Evolutionary conservation across 192 early-diverging fungal genomes (phyloP), one percentile per base, ranked within the genome.

Genomic region (Spizellomyces sp.): DNA sequence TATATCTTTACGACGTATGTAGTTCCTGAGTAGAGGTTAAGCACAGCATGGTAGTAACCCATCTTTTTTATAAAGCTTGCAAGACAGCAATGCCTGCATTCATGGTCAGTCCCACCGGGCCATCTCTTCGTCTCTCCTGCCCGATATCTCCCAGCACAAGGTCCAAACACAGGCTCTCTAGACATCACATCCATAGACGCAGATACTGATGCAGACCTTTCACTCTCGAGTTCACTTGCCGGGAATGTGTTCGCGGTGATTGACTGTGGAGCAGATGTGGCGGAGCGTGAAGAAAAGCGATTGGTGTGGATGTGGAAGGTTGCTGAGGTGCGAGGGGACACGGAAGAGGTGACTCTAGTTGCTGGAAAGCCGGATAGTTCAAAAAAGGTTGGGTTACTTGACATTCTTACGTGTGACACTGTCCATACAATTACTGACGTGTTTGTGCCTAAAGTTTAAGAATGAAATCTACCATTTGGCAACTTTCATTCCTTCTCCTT

Each of bases 1-100:
- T 71, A 5, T 71, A 71, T 45, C 62, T 71, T 7, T 71, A 71
- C 70, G 70, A 71, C 48, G 69, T 70, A 47, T 22, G 69, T 36
- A 36, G 27, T 70, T 46, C 36, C 59, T 27, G 36, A 61, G n/a
- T n/a, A 36, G 27, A 36, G n/a, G 27, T 36, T 3, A 36, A 36
- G 27, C 27, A 36, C 27, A 36, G 27, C 17, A 14, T 17, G 59
- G 27, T 41, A 22, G 12, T 7, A 27, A 58, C 27, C 41, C n/a
- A 43, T 61, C 47, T 19, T 22, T 45, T 42, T 43, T 45, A 27
- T 3, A 6, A 2, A 70, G 61, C 70, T 71, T 17, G 47, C 46
- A 71, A 17, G 50, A 64, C 60, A 71, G 48, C 70, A 71, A 64
- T 64, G 48, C 22, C 70, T 71, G 1, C 62, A 64, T 22, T 62